Conservation (phyloP, 2,329 filamentous ascomycete genomes). For the Chaetomium strumarium region DNA sequence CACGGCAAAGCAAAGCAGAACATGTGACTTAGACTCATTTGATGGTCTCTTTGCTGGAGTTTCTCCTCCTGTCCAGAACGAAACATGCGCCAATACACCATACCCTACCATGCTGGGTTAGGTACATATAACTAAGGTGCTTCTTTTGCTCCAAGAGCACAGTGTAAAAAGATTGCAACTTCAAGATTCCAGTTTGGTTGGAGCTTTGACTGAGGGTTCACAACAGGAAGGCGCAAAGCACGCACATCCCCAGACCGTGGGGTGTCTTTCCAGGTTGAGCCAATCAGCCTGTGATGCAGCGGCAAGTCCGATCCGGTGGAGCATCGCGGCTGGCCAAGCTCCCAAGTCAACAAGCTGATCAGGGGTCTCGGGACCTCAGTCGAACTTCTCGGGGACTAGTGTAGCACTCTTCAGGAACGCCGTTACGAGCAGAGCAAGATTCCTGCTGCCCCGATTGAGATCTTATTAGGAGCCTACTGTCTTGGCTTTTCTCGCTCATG, state of each 20-base stretch:
- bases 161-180: too few relatives aligned
- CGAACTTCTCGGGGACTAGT: conserved; percentile 15
- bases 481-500: too few relatives aligned
- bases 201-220: conserved; percentile 12
- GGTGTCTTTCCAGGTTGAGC: neutral
- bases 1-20: too few relatives aligned
- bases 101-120: too few relatives aligned
- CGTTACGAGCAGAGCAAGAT: neutral
- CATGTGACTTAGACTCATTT: too few relatives aligned
- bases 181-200: neutral
- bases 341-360: conserved; percentile 25
- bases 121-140: too few relatives aligned
- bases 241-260: neutral
- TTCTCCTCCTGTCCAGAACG: too few relatives aligned
- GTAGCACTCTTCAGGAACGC: conserved; percentile 3
- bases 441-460: neutral
- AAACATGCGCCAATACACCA: too few relatives aligned
- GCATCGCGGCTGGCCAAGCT: conserved; percentile 2
- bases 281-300: conserved; percentile 13
- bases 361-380: conserved; percentile 25
- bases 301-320: conserved; percentile 21
- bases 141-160: too few relatives aligned
- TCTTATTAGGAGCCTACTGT: too few relatives aligned
- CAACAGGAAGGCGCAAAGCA: neutral
- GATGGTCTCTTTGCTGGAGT: too few relatives aligned